These are phyloP conservation scores for Cladosporium sp. DNA, from an alignment of 2,329 filamentous ascomycete species.

Conservation along the genomic window DNA sequence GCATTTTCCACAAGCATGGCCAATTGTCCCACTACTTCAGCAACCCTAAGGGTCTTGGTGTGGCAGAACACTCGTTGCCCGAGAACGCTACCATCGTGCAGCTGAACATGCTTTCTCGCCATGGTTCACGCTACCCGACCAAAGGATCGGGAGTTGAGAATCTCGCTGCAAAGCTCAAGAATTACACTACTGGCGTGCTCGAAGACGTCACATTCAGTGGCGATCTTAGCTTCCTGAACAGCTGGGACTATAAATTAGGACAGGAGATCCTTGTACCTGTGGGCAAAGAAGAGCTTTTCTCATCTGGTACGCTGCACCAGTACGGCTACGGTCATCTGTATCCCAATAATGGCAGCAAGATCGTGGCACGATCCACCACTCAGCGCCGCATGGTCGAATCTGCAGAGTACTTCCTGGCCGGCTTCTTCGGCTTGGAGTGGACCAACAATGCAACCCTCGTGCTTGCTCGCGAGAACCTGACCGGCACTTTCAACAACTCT, in stretches of 20 bases:
- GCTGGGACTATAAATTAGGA: slow-evolving; percentile 70
- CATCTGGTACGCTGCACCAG: slow-evolving; percentile 69
- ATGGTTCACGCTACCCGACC: slow-evolving; percentile 74
- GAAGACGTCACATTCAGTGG: slow-evolving; percentile 60
- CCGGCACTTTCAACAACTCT: slow-evolving; percentile 61
- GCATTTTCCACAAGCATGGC: slow-evolving; percentile 72
- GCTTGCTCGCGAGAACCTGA: slow-evolving; percentile 64
- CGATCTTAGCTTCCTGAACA: slow-evolving; percentile 65
- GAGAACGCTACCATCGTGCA: slow-evolving; percentile 68
- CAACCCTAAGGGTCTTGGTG: slow-evolving; percentile 69
- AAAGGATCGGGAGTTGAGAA: slow-evolving; percentile 56
- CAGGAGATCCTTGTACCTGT: slow-evolving; percentile 71
- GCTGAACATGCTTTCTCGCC: slow-evolving; percentile 71
- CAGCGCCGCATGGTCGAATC: slow-evolving; percentile 77
- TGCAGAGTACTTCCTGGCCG: slow-evolving; percentile 76
- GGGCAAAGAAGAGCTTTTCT: slow-evolving; percentile 67
- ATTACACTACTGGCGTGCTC: slow-evolving; percentile 46
- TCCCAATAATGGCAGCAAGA: slow-evolving; percentile 67
- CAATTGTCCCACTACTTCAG: slow-evolving; percentile 70
- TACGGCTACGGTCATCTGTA: slow-evolving; percentile 74
- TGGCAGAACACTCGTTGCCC: slow-evolving; percentile 70
- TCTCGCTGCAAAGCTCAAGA: slow-evolving; percentile 61
- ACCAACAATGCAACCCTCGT: slow-evolving; percentile 54
- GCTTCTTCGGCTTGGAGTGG: slow-evolving; percentile 78
- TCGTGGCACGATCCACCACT: slow-evolving; percentile 73